Evolutionary conservation across 1,284 basidiomycete genomes (phyloP), one percentile per base, ranked within the genome.

Genomic region (Prillingera fragicola): DNA sequence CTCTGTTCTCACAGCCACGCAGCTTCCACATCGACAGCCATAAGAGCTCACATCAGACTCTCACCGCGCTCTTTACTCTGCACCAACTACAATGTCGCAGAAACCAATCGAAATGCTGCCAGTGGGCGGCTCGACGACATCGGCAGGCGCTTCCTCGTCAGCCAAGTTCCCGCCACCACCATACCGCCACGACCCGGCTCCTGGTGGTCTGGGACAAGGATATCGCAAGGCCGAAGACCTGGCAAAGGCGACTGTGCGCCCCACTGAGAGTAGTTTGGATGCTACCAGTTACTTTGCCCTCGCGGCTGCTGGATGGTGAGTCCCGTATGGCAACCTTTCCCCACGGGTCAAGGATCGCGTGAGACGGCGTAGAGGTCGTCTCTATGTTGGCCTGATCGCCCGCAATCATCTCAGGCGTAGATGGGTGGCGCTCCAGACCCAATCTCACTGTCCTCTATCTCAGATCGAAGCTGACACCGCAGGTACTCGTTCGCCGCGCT

Each of bases 401-500:
- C 8, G 26, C 9, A 28, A 28, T 9, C 8, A n/a, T 28, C 9
- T 9, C n/a, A n/a, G 26, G 8, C 26, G 8, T n/a, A 8, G 26
- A n/a, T 28, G 26, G 26, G 8, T n/a, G 8, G 9, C 9, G 26
- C n/a, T 9, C 9, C n/a, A 8, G 26, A 8, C 26, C 26, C 8
- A 8, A 8, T 28, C 26, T 28, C 9, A 28, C 9, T 28, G 14
- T 33, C n/a, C n/a, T n/a, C n/a, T n/a, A n/a, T n/a, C n/a, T n/a
- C 35, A 17, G 18, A 34, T 2, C 2, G n/a, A 3, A 25, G 26
- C 41, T 47, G 27, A 48, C 37, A 3, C 32, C 19, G 10, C 52
- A 70, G 68, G 66, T 65, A 66, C 47, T 34, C 52, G 14, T 21
- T 60, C 21, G 54, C 67, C 19, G 60, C 62, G 13, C 38, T 67